Percentiles rank a stretch among this genome's conserved stretches.
These are phyloP conservation scores for Hibiscus tridactylites DNA, from an alignment of 345 rosid species.

Conservation along the genomic window DNA sequence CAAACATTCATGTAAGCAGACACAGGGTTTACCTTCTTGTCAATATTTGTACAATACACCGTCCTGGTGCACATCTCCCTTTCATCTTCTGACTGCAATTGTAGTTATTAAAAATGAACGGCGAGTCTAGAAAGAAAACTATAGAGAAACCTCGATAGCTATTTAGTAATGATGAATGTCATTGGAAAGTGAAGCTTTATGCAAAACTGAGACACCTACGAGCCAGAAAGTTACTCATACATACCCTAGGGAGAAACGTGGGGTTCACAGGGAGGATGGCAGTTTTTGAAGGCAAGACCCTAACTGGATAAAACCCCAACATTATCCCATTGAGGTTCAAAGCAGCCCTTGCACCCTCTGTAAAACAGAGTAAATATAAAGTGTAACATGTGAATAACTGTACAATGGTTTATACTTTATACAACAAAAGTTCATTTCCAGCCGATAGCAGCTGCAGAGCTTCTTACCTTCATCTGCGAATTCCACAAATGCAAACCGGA, in stretches of 20 bases:
- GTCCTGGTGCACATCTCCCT: slow-evolving; percentile 92
- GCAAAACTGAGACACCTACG: background rate
- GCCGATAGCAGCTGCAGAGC: slow-evolving; percentile 14
- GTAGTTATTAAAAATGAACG: background rate
- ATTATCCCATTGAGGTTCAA: slow-evolving; percentile 72
- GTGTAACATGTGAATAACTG: slow-evolving; percentile 4
- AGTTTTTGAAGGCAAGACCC: slow-evolving; percentile 89
- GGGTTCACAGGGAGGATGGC: slow-evolving; percentile 98
- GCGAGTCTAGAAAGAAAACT: slow-evolving; percentile 3
- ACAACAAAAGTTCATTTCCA: background rate
- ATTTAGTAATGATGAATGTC: background rate
- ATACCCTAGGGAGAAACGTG: slow-evolving; percentile 82
- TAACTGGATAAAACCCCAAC: slow-evolving; percentile 81
- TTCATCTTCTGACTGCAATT: slow-evolving; percentile 86
- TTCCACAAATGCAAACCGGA: slow-evolving; percentile 92
- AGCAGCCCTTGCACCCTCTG: slow-evolving; percentile 75
- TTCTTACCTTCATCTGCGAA: slow-evolving; percentile 73
- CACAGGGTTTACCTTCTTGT: slow-evolving; percentile 53
- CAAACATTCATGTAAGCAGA: background rate
- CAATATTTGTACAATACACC: slow-evolving; percentile 86
- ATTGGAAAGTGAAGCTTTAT: slow-evolving; percentile 10
- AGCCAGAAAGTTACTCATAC: background rate
- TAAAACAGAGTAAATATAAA: slow-evolving; percentile 16
- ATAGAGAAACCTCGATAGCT: background rate
- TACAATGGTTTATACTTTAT: background rate